Evolutionary conservation across 1,139 yeast genomes (phyloP).

Genomic region (Spencermartinsiella ligniputridi): DNA sequence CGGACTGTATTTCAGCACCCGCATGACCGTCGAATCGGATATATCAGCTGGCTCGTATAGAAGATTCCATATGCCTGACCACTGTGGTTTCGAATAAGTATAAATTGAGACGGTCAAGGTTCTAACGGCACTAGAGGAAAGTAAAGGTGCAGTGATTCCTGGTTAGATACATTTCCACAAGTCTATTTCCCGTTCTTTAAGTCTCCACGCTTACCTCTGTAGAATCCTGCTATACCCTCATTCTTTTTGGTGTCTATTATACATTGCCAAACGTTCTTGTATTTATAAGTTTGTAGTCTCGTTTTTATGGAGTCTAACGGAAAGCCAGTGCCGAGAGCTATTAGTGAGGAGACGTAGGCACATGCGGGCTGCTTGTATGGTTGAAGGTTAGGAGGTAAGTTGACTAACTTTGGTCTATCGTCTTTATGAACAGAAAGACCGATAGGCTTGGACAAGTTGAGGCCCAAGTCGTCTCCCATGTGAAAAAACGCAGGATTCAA

Average conservation of each 20-base stretch:
- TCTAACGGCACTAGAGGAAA: constrained; percentile 26
- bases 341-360: constrained; percentile 60
- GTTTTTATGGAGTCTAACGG: constrained; percentile 85
- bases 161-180: background rate
- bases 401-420: constrained; percentile 4
- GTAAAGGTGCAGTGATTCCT: constrained; percentile 25
- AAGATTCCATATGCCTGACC: constrained; percentile 23
- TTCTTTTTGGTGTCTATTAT: constrained; percentile 48
- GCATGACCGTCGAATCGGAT: constrained; percentile 11
- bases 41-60: constrained; percentile 20
- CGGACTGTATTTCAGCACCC: constrained; percentile 53
- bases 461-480: background rate
- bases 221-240: constrained; percentile 71
- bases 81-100: constrained; percentile 50
- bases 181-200: background rate
- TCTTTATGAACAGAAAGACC: background rate
- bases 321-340: constrained; percentile 70
- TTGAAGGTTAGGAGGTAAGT: constrained; percentile 46
- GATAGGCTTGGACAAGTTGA: background rate
- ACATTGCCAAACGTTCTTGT: constrained; percentile 56
- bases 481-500: background rate
- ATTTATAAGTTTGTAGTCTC: constrained; percentile 75
- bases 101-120: constrained; percentile 57
- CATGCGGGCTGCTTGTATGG: constrained; percentile 58
- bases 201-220: constrained; percentile 52